Conservation (phyloP, 257 asterid genomes). For the Ligustrum vulgare region DNA sequence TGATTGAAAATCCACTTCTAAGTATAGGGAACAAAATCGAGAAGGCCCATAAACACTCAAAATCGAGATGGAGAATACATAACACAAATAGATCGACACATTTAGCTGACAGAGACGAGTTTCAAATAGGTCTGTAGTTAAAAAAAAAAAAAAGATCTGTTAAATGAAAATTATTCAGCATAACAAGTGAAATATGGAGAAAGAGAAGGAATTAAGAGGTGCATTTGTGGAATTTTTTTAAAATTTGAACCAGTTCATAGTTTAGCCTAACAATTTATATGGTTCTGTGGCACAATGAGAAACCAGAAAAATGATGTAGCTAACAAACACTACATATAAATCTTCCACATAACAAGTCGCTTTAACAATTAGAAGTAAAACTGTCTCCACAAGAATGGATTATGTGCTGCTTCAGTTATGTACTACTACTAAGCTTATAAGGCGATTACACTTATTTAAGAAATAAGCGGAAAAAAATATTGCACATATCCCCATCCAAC, state of each 20-base stretch:
- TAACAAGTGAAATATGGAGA: background rate
- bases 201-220: background rate
- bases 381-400: conserved; percentile 9
- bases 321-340: background rate
- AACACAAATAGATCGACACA: background rate
- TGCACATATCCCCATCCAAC: background rate
- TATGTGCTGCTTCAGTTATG: background rate
- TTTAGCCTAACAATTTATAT: background rate
- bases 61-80: background rate
- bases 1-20: conserved; percentile 12
- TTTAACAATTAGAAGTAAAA: background rate
- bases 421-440: background rate
- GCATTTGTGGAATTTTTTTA: background rate
- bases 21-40: background rate
- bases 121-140: background rate
- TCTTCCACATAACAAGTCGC: background rate
- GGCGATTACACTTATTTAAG: background rate
- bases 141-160: background rate
- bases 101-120: background rate
- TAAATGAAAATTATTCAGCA: background rate
- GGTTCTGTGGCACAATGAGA: conserved; percentile 4
- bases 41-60: background rate
- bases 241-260: background rate
- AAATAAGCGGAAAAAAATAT: background rate
- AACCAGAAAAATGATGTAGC: background rate